Evolutionary conservation across 108 stramenopile species (phyloP), one percentile per base, ranked within the genome.

Genomic region (Aurantiochytrium sp.): DNA sequence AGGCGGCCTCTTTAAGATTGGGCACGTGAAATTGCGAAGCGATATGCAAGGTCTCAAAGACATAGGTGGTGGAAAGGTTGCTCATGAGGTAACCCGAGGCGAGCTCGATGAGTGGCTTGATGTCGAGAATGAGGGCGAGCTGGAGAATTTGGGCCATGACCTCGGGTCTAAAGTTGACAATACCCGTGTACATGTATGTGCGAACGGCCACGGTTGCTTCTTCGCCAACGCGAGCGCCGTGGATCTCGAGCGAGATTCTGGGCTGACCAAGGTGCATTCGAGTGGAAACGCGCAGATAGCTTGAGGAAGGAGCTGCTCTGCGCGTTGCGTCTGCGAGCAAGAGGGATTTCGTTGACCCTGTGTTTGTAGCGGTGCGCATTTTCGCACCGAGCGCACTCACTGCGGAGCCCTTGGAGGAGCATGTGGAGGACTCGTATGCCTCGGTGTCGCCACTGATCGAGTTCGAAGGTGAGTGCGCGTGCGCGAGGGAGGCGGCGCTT

Each of bases 181-280:
- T 83, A 16, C 76, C 76, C 18, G 76, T 83, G 23, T 83, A 83
- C 45, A 83, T 83, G 76, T 83, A 83, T 53, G 51, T 53, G 76
- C 76, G 76, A 10, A 83, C 76, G 28, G 76, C 6, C 10, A 25
- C 51, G 43, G 51, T 4, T 6, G 76, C 51, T 83, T 47, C 49
- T 23, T 53, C 45, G 76, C 49, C 76, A 16, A 83, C 23, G 45
- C 23, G 49, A 14, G 25, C 18, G 51, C 28, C 12, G 45, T 47
- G 45, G 51, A 83, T 12, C 23, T 83, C 76, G 51, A 83, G 44
- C 10, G 51, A 47, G 49, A 53, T 83, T 35, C 76, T 83, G 1
- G 76, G 51, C n/a, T 53, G 51, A 4, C 76, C 76, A 2, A 47
- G 45, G 45, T 83, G 49, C 18, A 53, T 6, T 6, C 51, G 76